Percentiles rank a stretch among this genome's conserved stretches.
Conservation (phyloP, 1,284 basidiomycete genomes). For the Sanghuangporus baumii region DNA sequence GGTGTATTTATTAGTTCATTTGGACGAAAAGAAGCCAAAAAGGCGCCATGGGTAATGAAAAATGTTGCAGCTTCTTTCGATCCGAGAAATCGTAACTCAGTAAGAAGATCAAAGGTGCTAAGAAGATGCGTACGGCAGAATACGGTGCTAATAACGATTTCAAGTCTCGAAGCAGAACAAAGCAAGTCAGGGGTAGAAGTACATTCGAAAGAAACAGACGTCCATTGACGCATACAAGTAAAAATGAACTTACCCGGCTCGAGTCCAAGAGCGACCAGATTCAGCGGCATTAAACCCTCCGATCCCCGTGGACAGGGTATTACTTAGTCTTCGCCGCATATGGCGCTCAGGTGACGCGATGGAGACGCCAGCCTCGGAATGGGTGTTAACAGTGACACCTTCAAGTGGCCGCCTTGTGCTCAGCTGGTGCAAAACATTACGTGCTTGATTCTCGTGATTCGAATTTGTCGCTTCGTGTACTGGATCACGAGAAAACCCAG, state of each 20-base stretch:
- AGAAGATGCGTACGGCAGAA: background rate
- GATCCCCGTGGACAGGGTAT: slow-evolving; percentile 1
- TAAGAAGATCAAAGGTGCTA: background rate
- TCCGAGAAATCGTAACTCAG: background rate
- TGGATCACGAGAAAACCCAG: background rate
- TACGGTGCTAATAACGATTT: background rate
- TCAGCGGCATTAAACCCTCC: background rate
- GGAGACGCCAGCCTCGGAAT: background rate
- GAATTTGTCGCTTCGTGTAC: background rate
- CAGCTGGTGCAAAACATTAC: slow-evolving; percentile 5
- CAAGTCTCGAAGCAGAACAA: background rate
- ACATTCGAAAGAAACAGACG: background rate
- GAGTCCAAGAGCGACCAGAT: slow-evolving; percentile 11
- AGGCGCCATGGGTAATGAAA: background rate
- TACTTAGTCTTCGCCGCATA: background rate
- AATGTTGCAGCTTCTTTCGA: background rate
- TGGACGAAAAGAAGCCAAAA: background rate
- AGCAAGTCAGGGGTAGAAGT: background rate
- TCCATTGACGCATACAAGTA: background rate
- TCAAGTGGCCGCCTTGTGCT: background rate
- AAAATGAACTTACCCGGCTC: slow-evolving; percentile 14
- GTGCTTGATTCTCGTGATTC: background rate
- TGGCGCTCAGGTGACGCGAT: slow-evolving; percentile 14
- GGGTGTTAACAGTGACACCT: background rate
- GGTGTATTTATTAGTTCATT: background rate